A percentile compares a stretch with the other conserved stretches of the same genome.
Conservation (phyloP, 1,284 basidiomycete species). For the Irpex sp. region DNA sequence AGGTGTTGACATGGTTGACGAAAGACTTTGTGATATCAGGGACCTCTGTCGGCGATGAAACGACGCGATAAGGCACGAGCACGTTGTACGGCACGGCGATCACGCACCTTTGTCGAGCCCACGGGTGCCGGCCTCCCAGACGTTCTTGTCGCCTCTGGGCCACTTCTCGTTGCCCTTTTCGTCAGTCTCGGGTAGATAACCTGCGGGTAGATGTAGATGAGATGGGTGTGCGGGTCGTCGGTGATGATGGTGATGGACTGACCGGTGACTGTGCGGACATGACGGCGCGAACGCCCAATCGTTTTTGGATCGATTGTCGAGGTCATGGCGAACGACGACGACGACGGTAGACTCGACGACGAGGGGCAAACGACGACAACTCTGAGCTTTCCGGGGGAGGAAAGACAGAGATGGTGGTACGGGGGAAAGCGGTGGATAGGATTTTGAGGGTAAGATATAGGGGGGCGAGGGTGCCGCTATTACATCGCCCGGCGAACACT, state of each 20-base stretch:
- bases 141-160: slow-evolving; percentile 79
- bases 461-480: neutral
- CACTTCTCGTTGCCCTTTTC: slow-evolving; percentile 76
- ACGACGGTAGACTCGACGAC: neutral
- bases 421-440: neutral
- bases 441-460: neutral
- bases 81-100: neutral
- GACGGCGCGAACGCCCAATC: slow-evolving; percentile 64
- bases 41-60: slow-evolving; percentile 39
- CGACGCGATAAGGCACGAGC: neutral
- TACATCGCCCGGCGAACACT: neutral
- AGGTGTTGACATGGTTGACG: slow-evolving; percentile 83
- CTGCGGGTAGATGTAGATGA: slow-evolving; percentile 31
- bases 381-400: neutral
- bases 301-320: slow-evolving; percentile 58
- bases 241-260: slow-evolving; percentile 11
- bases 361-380: neutral
- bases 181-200: slow-evolving; percentile 73
- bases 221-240: neutral
- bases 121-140: slow-evolving; percentile 72
- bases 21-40: slow-evolving; percentile 74
- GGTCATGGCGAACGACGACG: slow-evolving; percentile 31
- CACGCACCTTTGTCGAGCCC: slow-evolving; percentile 53
- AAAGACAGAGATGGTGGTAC: neutral
- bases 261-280: slow-evolving; percentile 76